phyloP scores from a whole-genome alignment of 768 basidiomycete genomes.

The Kwoniella bestiolae region DNA sequence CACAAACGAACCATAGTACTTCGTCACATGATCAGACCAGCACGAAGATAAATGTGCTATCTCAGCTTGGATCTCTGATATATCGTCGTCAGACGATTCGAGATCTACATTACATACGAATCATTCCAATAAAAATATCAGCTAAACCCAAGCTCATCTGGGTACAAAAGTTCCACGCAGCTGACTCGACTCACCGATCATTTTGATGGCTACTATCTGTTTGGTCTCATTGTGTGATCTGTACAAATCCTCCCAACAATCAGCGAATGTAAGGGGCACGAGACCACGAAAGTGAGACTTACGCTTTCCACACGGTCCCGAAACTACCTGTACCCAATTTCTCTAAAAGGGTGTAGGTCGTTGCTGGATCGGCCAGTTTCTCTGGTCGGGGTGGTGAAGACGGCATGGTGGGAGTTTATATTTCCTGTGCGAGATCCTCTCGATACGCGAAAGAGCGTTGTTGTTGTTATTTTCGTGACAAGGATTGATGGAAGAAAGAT shows the following conservation, averaged over 20 bases:
- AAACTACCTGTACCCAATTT: conserved; percentile 98
- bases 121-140: not conserved
- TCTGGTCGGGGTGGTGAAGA: conserved; percentile 15
- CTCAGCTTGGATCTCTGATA: conserved; percentile 97
- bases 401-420: conserved; percentile 2
- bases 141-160: not conserved
- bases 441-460: not conserved
- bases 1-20: conserved; percentile 96
- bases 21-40: conserved; percentile 94
- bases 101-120: conserved; percentile 66
- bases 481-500: not conserved
- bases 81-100: conserved; percentile 98
- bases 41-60: conserved; percentile 94
- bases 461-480: not conserved
- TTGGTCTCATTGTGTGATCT: conserved; percentile 87
- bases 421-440: not conserved
- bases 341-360: conserved; percentile 88
- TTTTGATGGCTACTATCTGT: conserved; percentile 96
- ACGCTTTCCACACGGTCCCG: conserved; percentile 94
- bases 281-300: conserved; percentile 23
- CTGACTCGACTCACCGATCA: conserved; percentile 87
- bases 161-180: too few species aligned
- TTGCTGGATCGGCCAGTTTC: conserved; percentile 68
- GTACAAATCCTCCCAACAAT: not conserved
- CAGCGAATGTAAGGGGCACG: not conserved